Evolutionary conservation across 2,329 filamentous ascomycete genomes (phyloP), one percentile per base, ranked within the genome.

Genomic region (Trichoderma arundinaceum): DNA sequence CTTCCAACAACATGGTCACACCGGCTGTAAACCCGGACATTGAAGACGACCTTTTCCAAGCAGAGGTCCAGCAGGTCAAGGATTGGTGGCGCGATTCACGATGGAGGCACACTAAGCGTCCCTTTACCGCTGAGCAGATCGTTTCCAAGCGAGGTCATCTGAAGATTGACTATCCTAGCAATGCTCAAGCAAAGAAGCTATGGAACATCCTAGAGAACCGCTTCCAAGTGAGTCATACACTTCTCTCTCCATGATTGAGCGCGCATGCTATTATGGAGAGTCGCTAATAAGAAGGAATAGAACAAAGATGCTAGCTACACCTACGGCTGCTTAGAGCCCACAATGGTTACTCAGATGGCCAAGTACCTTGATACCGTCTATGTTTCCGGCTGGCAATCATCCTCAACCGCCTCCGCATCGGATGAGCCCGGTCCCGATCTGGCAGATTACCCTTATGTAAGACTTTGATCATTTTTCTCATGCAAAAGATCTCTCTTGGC

Each of bases 271-370:
- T 22, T 9, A 6, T 53, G 46, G 33, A 8, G 33, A 19, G 66
- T 38, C 8, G 12, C 62, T 67, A 52, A 67, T 19, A 48, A 12
- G 5, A n/a, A 2, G 28, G 15, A 10, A 66, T 71, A 96, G 92
- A 91, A 86, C 75, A 88, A 88, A 73, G 91, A 95, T 75, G 92
- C 92, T 54, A 96, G 92, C 80, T 96, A 90, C 82, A 99, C 95
- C 66, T 99, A 97, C 77, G 95, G 95, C 74, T 98, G 95, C 81
- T 85, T 99, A 70, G 95, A 99, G 77, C 95, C 95, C 10, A 97
- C 96, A 65, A 97, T 97, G 92, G 87, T 99, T 77, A 98, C 95
- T 33, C 95, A 99, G 80, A 99, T 99, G 95, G 94, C 94, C 73
- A 97, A 98, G 81, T 98, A 96, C 79, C 86, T 99, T 68, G 95